phyloP scores from a whole-genome alignment of 2,329 filamentous ascomycete genomes.

The Colletotrichum sp. region DNA sequence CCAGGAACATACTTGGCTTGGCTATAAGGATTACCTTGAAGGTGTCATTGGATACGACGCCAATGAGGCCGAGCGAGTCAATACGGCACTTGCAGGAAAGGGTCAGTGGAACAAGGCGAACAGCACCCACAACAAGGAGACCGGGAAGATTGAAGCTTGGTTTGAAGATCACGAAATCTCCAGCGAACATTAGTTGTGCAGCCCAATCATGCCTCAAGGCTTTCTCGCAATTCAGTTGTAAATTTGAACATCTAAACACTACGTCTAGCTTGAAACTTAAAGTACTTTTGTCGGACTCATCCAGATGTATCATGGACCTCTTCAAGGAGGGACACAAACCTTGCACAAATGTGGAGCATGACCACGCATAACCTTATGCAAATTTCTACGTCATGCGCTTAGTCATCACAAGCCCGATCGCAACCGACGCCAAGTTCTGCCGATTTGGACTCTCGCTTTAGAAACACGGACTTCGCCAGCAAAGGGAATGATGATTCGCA shows the following conservation, averaged over 20 bases:
- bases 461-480: not conserved
- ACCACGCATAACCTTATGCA: not conserved
- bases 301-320: too few relatives aligned
- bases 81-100: not conserved
- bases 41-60: not conserved
- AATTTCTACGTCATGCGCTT: not conserved
- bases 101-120: not conserved
- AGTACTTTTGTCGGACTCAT: not conserved
- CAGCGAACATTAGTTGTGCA: not conserved
- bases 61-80: not conserved
- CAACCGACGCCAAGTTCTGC: constrained; percentile 19
- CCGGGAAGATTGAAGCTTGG: not conserved
- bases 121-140: not conserved
- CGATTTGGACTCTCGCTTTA: not conserved
- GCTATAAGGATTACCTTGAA: not conserved
- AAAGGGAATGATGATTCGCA: constrained; percentile 6
- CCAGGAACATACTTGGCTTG: not conserved
- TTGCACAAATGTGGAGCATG: not conserved
- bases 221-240: accelerated
- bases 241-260: accelerated
- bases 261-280: not conserved
- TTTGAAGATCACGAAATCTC: not conserved
- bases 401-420: constrained; percentile 5
- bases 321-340: too few relatives aligned
- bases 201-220: not conserved